Conservation (phyloP, 331 rosid species). For the Prunus yedoensis region DNA sequence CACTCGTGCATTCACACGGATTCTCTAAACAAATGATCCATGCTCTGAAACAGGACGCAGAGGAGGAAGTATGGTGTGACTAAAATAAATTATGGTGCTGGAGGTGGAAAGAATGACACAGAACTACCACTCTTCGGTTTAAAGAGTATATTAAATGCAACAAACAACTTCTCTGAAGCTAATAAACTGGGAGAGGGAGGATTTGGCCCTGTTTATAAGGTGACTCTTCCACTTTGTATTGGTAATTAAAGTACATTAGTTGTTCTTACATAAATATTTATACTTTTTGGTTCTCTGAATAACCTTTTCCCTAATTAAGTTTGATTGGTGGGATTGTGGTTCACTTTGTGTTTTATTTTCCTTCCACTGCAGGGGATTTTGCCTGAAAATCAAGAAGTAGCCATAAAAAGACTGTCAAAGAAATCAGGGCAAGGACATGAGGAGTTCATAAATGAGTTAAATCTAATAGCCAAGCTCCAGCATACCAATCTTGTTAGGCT, state of each 20-base stretch:
- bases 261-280: no score
- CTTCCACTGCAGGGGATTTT: constrained; percentile 10
- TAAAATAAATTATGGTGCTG: not conserved
- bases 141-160: not conserved
- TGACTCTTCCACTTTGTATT: not conserved
- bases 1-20: not conserved
- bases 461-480: constrained; percentile 25
- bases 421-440: constrained; percentile 17
- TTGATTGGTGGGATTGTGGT: no score
- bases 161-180: constrained; percentile 19
- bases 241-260: no score
- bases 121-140: constrained; percentile 13
- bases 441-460: constrained; percentile 22
- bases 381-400: constrained; percentile 17
- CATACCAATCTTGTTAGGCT: constrained; percentile 29
- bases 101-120: not conserved
- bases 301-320: no score
- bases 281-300: no score
- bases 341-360: not conserved
- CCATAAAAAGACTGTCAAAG: constrained; percentile 24
- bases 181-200: constrained; percentile 33
- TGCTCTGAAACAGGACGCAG: not conserved
- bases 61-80: not conserved
- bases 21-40: not conserved
- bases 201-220: constrained; percentile 36